Base-by-base conservation (phyloP, 768 basidiomycete species). In the Vishniacozyma victoriae region DNA sequence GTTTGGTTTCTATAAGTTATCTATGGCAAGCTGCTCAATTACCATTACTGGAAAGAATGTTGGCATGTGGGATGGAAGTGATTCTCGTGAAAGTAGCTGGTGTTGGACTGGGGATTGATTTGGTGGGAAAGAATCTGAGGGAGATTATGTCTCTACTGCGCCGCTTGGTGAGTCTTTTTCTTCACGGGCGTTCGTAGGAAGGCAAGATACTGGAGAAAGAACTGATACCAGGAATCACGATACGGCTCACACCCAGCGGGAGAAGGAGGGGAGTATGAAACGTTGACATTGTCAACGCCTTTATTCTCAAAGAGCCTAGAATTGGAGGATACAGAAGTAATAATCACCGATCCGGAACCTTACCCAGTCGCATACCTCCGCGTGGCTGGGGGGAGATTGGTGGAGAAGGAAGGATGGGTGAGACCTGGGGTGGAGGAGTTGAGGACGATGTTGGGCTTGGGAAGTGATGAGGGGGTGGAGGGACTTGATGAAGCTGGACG, bases 191-290 rank as follows among this genome's bases (percentile, higher is more conserved):
- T 22, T 38, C 27, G 14, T 33, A 33, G n/a, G n/a, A n/a, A n/a
- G n/a, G n/a, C n/a, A n/a, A n/a, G n/a, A n/a, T n/a, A n/a, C n/a
- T n/a, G n/a, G n/a, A n/a, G n/a, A n/a, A 19, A 11, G 2, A 37
- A n/a, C n/a, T 15, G 19, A 14, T 25, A 15, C 2, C 55, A 90
- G 88, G 88, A 92, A 67, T 64, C 73, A 9, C 72, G 81, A 22
- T 99, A 90, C 60, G 91, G 91, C 3, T 83, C 85, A 0, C 95
- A 99, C 66, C 79, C 93, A 1, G 96, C 93, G 54, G 95, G 95
- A 9, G 95, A 99, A 74, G 95, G 95, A 1, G 95, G 95, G 2
- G 95, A 99, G 74, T 99, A 96, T 71, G 95, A 99, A 69, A 87
- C 85, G 0, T 75, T 97, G 48, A 96, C 93, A 1, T 75, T 91